Evolutionary conservation across 2,329 filamentous ascomycete genomes (phyloP).

Genomic region (Monilinia aucupariae): DNA sequence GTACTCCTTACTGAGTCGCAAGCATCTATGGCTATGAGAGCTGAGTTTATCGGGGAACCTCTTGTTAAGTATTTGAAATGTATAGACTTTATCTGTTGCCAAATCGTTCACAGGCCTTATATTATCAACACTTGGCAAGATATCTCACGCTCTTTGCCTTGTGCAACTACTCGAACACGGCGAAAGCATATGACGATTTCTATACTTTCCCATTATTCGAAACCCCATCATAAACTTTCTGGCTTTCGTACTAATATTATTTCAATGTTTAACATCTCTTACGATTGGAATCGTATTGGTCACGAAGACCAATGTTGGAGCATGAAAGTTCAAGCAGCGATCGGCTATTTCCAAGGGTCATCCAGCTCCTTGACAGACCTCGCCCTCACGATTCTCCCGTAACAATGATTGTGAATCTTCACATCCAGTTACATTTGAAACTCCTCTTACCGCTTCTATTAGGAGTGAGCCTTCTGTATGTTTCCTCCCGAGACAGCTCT

Average conservation of each 20-base stretch:
- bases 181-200: background rate
- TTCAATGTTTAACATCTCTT: background rate
- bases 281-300: background rate
- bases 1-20: background rate
- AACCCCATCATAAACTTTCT: background rate
- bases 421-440: slow-evolving; percentile 3
- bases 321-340: background rate
- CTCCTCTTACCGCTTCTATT: slow-evolving; percentile 4
- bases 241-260: background rate
- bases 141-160: slow-evolving; percentile 12
- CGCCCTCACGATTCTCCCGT: slow-evolving; percentile 5
- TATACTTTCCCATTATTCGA: slow-evolving; percentile 8
- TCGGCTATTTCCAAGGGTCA: slow-evolving; percentile 7
- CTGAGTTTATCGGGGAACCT: slow-evolving; percentile 3
- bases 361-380: slow-evolving; percentile 10
- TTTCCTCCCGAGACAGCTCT: background rate
- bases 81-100: background rate
- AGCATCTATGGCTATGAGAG: background rate
- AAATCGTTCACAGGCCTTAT: slow-evolving; percentile 1
- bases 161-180: background rate
- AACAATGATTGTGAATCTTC: background rate
- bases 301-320: slow-evolving; percentile 3
- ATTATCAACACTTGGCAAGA: slow-evolving; percentile 3
- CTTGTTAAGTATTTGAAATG: background rate
- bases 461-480: slow-evolving; percentile 12